Conservation (phyloP, 208 protist species). For the Wallacemonas sp. region DNA sequence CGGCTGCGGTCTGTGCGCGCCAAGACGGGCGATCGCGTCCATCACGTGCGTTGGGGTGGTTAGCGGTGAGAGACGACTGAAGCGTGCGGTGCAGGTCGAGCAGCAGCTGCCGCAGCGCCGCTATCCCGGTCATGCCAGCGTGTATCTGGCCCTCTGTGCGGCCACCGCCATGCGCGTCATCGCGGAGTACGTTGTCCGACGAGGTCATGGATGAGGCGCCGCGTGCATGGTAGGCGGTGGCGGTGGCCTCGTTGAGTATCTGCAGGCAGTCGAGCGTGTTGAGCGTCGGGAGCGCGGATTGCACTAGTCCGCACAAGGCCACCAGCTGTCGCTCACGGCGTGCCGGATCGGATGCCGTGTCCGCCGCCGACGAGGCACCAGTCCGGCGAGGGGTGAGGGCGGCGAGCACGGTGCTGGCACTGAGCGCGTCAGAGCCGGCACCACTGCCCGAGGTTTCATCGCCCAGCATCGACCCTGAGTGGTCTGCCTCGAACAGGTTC, state of each 20-base stretch:
- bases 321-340: conserved; percentile 22
- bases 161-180: neutral
- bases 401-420: neutral
- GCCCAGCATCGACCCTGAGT: neutral
- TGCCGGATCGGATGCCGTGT: conserved; percentile 11
- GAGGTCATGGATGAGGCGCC: neutral
- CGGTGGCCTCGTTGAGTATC: conserved; percentile 52
- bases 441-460: neutral
- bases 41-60: too few species aligned
- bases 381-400: neutral
- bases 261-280: conserved; percentile 43
- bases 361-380: neutral
- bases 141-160: neutral
- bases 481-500: conserved; percentile 27
- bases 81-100: conserved; percentile 11
- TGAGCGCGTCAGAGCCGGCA: neutral
- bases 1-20: too few species aligned
- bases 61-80: neutral
- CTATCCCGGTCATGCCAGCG: neutral
- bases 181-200: conserved; percentile 1
- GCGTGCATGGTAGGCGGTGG: conserved; percentile 14
- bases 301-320: conserved; percentile 36
- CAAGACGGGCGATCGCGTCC: too few species aligned
- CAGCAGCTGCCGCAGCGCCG: conserved; percentile 18
- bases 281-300: conserved; percentile 17